Base-by-base conservation (phyloP, 2,329 filamentous ascomycete species). In the Cladosporium sp. region DNA sequence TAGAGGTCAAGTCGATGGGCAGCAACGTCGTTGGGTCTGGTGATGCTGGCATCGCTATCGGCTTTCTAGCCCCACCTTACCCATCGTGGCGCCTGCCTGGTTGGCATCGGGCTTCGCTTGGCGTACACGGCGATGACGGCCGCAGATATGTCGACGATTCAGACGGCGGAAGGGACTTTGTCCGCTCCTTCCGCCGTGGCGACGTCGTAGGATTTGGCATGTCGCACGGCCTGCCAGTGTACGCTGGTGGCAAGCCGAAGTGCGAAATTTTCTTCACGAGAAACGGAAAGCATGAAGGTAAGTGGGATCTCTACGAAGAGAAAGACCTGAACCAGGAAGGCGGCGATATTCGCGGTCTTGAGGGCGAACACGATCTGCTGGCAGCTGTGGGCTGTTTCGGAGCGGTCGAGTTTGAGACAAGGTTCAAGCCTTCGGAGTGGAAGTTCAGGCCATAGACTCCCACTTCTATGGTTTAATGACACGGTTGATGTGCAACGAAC, bases 61-160 rank as follows among this genome's bases (percentile, higher is more conserved):
- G 91, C 11, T 92, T 88, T 75, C 80, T 85, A 0, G 91, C 90
- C 1, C 85, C 89, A 57, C 91, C 91, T 8, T 94, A 93, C 73
- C 91, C 91, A 7, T 82, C 84, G 0, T 94, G 92, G 80, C 85
- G 91, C 8, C 84, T 93, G 67, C 91, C 91, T 0, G 91, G 91
- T 1, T 94, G 91, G 91, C 89, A 95, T 74, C 85, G 91, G 37
- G 91, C 86, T 21, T 89, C 87, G 68, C 73, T 93, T 16, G 91
- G 83, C 1, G 86, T 94, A n/a, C 91, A 94, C 75, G 88, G 89
- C 56, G 91, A 94, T 75, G 91, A 94, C 76, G 91, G 91, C 0
- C 84, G 89, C 71, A 85, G 85, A 75, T 95, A 90, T 75, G 83
- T 92, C 72, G 92, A 93, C 74, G 89, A 94, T 75, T 83, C 83